phyloP scores from a whole-genome alignment of 2,329 filamentous ascomycete species.

The Aspergillus intermedius region DNA sequence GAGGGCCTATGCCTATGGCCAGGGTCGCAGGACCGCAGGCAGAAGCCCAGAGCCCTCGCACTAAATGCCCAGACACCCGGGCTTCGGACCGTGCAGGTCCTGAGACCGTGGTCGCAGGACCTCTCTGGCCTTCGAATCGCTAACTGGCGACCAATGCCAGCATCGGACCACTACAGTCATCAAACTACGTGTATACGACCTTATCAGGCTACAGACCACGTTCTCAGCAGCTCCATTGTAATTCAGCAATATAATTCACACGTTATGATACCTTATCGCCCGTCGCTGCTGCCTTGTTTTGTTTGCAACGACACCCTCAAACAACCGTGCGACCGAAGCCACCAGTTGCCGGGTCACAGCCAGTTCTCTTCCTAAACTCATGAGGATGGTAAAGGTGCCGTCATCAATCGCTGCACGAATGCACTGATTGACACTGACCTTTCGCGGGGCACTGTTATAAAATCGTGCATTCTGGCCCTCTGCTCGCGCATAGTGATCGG shows the following conservation, averaged over 20 bases:
- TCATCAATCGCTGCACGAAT: slow-evolving; percentile 16
- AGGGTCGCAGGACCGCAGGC: neutral
- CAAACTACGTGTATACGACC: slow-evolving; percentile 4
- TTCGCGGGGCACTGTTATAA: slow-evolving; percentile 12
- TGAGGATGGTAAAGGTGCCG: slow-evolving; percentile 12
- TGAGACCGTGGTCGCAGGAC: neutral
- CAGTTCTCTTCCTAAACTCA: slow-evolving; percentile 11
- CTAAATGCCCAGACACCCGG: neutral
- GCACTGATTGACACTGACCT: slow-evolving; percentile 13
- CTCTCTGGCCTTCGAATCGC: neutral
- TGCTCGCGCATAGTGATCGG: slow-evolving; percentile 11
- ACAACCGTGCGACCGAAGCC: slow-evolving; percentile 10
- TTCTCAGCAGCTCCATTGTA: neutral
- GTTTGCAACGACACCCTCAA: slow-evolving; percentile 5
- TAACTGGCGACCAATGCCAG: slow-evolving; percentile 9
- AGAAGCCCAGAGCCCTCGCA: neutral
- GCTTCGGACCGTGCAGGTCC: neutral
- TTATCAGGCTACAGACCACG: slow-evolving; percentile 4
- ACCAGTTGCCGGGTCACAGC: slow-evolving; percentile 10
- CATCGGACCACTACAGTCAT: slow-evolving; percentile 3
- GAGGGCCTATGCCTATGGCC: neutral
- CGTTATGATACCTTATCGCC: slow-evolving; percentile 5
- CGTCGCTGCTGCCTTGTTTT: slow-evolving; percentile 3
- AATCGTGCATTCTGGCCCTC: slow-evolving; percentile 7
- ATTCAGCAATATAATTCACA: neutral